Evolutionary conservation across 2,329 filamentous ascomycete genomes (phyloP).

Genomic region (Magnaporthales sp.): DNA sequence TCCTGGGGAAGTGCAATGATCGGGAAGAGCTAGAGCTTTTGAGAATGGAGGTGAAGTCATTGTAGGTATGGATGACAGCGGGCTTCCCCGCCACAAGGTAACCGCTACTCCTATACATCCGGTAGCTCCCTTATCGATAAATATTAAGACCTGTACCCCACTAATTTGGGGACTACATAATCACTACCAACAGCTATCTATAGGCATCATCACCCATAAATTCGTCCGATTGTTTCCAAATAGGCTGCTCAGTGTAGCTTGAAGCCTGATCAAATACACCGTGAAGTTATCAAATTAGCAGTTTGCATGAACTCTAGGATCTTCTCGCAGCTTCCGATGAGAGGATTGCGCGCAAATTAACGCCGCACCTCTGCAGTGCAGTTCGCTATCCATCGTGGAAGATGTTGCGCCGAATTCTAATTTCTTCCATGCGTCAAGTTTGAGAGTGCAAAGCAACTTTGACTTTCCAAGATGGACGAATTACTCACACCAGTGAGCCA

Average conservation of each 20-base stretch:
- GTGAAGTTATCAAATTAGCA: background rate
- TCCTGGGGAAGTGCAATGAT: background rate
- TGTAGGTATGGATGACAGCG: background rate
- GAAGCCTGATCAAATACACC: background rate
- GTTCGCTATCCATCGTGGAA: background rate
- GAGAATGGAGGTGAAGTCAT: background rate
- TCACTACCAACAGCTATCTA: background rate
- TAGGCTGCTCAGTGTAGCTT: background rate
- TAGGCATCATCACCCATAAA: background rate
- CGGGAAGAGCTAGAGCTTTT: background rate
- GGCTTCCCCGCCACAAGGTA: background rate
- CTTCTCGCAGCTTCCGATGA: background rate
- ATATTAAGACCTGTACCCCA: background rate
- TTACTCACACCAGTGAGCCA: constrained; percentile 46
- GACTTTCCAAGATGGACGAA: constrained; percentile 37
- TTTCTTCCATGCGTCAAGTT: background rate
- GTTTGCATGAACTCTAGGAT: background rate
- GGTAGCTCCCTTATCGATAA: background rate
- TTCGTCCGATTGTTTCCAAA: background rate
- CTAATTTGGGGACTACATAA: background rate
- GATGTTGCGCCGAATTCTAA: background rate
- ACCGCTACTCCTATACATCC: background rate
- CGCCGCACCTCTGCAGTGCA: background rate
- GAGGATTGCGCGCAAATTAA: background rate
- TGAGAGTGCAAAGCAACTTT: background rate